Conservation (phyloP, 2,329 filamentous ascomycete species). For the Emmonsiellopsis sp. region DNA sequence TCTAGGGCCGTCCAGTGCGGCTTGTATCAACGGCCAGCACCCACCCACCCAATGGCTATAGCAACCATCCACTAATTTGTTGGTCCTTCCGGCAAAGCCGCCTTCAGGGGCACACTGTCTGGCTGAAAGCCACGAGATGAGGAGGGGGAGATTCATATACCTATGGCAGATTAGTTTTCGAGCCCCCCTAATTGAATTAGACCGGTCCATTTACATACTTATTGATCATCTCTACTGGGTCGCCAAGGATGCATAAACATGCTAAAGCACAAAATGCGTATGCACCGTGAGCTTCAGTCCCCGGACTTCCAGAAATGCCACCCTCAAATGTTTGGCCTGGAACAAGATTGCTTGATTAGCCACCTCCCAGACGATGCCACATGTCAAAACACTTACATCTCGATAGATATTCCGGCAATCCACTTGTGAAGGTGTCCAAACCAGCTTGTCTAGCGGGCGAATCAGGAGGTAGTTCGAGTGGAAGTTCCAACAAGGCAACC, state of each 20-base stretch:
- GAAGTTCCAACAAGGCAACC: slow-evolving; percentile 73
- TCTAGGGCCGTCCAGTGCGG: slow-evolving; percentile 54
- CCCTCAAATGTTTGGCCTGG: slow-evolving; percentile 88
- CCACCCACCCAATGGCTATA: slow-evolving; percentile 97
- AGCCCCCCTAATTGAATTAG: not conserved
- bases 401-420: slow-evolving; percentile 70
- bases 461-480: slow-evolving; percentile 65
- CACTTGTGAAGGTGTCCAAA: slow-evolving; percentile 57
- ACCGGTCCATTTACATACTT: slow-evolving; percentile 44
- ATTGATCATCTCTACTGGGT: slow-evolving; percentile 64
- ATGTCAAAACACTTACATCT: slow-evolving; percentile 52
- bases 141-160: slow-evolving; percentile 64
- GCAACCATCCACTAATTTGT: slow-evolving; percentile 96
- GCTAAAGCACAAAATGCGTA: slow-evolving; percentile 93
- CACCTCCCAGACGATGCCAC: slow-evolving; percentile 3
- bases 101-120: slow-evolving; percentile 87
- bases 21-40: slow-evolving; percentile 87
- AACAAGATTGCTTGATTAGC: slow-evolving; percentile 5
- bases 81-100: slow-evolving; percentile 86
- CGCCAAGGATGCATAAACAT: slow-evolving; percentile 75
- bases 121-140: slow-evolving; percentile 81
- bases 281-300: slow-evolving; percentile 86
- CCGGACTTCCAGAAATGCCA: slow-evolving; percentile 77
- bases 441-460: slow-evolving; percentile 59
- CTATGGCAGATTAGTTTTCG: slow-evolving; percentile 34